Evolutionary conservation across 2,329 filamentous ascomycete species (phyloP).

Genomic region (Colletotrichum tropicicola): DNA sequence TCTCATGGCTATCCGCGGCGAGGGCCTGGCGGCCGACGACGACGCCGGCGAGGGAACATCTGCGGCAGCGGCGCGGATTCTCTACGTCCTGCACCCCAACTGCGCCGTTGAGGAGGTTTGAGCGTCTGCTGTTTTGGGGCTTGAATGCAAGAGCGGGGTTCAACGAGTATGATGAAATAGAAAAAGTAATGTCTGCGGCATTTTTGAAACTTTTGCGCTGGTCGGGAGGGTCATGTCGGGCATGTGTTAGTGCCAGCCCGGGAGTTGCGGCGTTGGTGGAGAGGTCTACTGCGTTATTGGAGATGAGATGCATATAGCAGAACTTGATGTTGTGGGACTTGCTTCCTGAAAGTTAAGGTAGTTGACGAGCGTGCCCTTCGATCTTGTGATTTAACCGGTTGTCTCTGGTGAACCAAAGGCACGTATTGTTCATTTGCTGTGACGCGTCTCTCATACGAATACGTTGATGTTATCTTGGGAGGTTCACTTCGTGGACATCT

Average conservation of each 20-base stretch:
- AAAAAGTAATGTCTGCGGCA: slow-evolving; percentile 20
- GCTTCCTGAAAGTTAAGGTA: too few species aligned
- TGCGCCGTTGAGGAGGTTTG: slow-evolving; percentile 78
- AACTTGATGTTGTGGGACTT: neutral
- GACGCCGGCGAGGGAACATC: slow-evolving; percentile 53
- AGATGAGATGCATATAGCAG: neutral
- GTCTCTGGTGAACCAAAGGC: too few species aligned
- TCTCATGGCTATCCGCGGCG: slow-evolving; percentile 79
- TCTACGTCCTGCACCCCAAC: slow-evolving; percentile 95
- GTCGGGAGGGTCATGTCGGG: neutral
- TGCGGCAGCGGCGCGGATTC: slow-evolving; percentile 58
- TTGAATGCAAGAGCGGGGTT: neutral
- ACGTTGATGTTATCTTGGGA: too few species aligned
- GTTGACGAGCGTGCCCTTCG: too few species aligned
- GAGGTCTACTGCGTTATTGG: neutral
- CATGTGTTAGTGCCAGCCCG: neutral
- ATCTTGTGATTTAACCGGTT: too few species aligned
- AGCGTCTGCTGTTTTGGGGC: neutral
- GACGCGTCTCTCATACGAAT: too few species aligned
- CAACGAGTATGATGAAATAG: slow-evolving; percentile 1
- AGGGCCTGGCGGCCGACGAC: slow-evolving; percentile 61
- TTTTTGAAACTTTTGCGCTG: slow-evolving; percentile 4
- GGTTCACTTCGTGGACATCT: too few species aligned
- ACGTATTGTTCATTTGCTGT: too few species aligned
- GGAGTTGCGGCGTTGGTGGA: slow-evolving; percentile 23